These are phyloP conservation scores for Microsporum canis DNA, from an alignment of 2,329 filamentous ascomycete species.

Conservation along the genomic window DNA sequence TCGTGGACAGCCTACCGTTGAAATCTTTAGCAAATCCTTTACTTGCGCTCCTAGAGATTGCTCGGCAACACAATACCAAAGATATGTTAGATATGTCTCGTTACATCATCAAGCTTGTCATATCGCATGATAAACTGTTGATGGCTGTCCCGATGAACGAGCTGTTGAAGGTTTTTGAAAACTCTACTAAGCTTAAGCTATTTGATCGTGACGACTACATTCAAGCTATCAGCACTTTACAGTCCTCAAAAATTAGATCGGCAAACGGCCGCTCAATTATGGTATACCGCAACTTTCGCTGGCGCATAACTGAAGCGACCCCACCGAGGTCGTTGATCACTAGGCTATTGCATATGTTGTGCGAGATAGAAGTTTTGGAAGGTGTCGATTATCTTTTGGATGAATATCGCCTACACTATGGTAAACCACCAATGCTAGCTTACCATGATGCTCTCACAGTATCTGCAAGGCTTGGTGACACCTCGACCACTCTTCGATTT, in stretches of 20 bases:
- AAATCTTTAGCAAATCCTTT: conserved; percentile 16
- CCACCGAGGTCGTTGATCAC: conserved; percentile 18
- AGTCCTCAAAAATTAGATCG: conserved; percentile 19
- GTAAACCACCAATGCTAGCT: conserved; percentile 21
- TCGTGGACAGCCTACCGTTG: conserved; percentile 7
- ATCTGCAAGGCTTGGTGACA: conserved; percentile 39
- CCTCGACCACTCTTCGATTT: conserved; percentile 32
- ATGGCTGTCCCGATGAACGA: conserved; percentile 21
- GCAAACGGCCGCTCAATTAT: conserved; percentile 24
- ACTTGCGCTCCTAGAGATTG: conserved; percentile 14
- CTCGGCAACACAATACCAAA: not conserved
- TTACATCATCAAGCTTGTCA: conserved; percentile 20
- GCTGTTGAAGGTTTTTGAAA: conserved; percentile 23
- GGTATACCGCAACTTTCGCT: conserved; percentile 34
- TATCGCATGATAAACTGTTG: conserved; percentile 20
- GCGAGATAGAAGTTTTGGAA: conserved; percentile 23
- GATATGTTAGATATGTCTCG: conserved; percentile 11
- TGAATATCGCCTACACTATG: conserved; percentile 28
- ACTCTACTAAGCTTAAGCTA: not conserved
- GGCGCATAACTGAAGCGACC: conserved; percentile 19
- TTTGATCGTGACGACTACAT: conserved; percentile 18
- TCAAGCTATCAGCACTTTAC: conserved; percentile 22
- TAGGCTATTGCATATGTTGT: conserved; percentile 20
- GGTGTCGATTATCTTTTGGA: conserved; percentile 32
- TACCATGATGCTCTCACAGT: conserved; percentile 31